phyloP scores from a whole-genome alignment of 2,329 filamentous ascomycete genomes.

The Pseudogymnoascus sp. region DNA sequence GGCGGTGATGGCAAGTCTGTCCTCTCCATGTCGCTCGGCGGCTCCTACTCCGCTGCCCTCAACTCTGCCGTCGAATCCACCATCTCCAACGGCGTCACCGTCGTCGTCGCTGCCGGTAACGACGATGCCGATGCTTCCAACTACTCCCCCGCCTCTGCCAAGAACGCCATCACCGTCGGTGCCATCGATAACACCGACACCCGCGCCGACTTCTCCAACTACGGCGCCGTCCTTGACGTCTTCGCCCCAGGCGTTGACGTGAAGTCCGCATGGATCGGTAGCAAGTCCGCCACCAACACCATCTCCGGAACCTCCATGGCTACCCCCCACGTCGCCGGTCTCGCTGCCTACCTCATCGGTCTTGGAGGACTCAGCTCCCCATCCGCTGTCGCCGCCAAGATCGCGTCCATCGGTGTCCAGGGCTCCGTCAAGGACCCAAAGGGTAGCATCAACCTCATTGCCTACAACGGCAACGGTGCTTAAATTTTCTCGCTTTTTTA shows the following conservation, averaged over 20 bases:
- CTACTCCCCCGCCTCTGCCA: conserved; percentile 43
- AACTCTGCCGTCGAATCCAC: conserved; percentile 45
- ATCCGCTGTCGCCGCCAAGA: conserved; percentile 41
- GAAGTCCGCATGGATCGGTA: conserved; percentile 41
- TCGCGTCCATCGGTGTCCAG: conserved; percentile 38
- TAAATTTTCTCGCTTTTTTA: conserved; percentile 17
- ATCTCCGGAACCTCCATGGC: conserved; percentile 59
- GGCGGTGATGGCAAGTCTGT: conserved; percentile 35
- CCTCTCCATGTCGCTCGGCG: conserved; percentile 51
- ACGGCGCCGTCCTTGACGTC: conserved; percentile 43
- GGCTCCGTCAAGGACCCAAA: conserved; percentile 36
- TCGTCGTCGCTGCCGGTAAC: conserved; percentile 52
- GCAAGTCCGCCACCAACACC: conserved; percentile 39
- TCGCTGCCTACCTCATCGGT: conserved; percentile 53
- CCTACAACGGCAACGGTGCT: conserved; percentile 45
- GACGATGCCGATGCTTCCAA: conserved; percentile 34
- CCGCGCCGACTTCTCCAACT: conserved; percentile 44
- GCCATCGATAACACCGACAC: conserved; percentile 37
- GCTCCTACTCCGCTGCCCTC: conserved; percentile 38
- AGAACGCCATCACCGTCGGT: conserved; percentile 47
- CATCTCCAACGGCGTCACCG: conserved; percentile 41
- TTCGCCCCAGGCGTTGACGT: conserved; percentile 44
- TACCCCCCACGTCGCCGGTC: conserved; percentile 52
- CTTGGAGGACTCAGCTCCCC: conserved; percentile 40
- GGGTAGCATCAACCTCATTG: conserved; percentile 46